phyloP scores from a whole-genome alignment of 208 protist species.

The Angomonas deanei region DNA sequence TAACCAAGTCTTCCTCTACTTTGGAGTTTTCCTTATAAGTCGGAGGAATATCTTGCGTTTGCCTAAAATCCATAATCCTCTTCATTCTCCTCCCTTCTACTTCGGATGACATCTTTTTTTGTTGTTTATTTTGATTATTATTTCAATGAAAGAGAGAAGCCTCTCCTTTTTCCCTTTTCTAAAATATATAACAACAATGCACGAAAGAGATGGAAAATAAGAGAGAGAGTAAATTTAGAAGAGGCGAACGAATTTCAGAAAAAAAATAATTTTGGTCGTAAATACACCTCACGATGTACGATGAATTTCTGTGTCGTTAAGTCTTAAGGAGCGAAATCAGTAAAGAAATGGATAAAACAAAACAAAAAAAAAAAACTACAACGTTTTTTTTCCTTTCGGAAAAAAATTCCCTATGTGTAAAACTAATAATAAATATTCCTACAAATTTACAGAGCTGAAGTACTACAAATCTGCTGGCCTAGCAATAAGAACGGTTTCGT shows the following conservation, averaged over 20 bases:
- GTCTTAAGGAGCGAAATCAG: no score
- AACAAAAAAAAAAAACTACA: background rate
- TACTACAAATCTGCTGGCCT: slow-evolving; percentile 37
- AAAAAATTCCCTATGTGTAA: no score
- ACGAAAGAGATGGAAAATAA: background rate
- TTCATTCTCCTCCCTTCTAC: no score
- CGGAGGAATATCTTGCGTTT: slow-evolving; percentile 39
- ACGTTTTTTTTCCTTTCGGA: slow-evolving; percentile 5
- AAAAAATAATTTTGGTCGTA: slow-evolving; percentile 6
- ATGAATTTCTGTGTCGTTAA: no score
- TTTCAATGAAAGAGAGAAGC: background rate
- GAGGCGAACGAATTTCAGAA: background rate
- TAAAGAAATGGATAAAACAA: slow-evolving; percentile 10
- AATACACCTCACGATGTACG: no score
- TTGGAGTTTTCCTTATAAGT: slow-evolving; percentile 60
- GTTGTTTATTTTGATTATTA: no score
- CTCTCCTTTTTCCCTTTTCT: slow-evolving; percentile 5
- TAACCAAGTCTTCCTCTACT: slow-evolving; percentile 55
- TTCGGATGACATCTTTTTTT: no score
- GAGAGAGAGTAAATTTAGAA: background rate
- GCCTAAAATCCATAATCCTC: slow-evolving; percentile 38
- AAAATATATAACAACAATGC: background rate
- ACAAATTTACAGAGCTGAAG: no score
- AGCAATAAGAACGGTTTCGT: slow-evolving; percentile 78
- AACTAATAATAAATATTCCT: no score